These are phyloP conservation scores for Monosporascus sp. DNA, from an alignment of 2,329 filamentous ascomycete genomes.

Conservation along the genomic window DNA sequence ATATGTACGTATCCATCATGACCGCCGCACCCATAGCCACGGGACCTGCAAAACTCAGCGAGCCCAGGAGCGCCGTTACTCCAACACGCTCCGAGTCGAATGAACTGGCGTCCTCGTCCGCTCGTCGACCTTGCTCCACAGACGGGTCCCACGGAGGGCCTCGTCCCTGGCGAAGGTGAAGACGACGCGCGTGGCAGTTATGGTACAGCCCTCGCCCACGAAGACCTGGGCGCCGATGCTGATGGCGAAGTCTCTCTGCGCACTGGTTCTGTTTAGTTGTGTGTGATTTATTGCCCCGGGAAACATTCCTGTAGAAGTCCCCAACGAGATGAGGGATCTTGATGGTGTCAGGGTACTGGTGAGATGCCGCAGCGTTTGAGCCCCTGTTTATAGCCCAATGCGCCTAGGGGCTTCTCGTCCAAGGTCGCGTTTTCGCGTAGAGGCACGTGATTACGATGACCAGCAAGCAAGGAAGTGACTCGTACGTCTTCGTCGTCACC, in stretches of 20 bases:
- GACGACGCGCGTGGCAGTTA: not conserved
- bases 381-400: constrained; percentile 24
- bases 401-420: constrained; percentile 12
- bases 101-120: not conserved
- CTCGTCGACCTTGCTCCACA: not conserved
- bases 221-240: not conserved
- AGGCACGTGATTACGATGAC: not conserved
- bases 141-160: not conserved
- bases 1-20: not conserved
- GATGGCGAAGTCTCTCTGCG: constrained; percentile 23
- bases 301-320: too few relatives aligned
- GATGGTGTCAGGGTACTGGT: not conserved
- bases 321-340: too few relatives aligned
- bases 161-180: not conserved
- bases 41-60: not conserved
- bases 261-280: not conserved
- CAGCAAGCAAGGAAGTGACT: not conserved
- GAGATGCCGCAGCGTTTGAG: constrained; percentile 18
- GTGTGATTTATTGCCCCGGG: not conserved
- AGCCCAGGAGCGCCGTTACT: not conserved
- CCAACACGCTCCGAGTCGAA: not conserved
- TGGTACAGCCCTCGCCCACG: not conserved
- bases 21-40: not conserved
- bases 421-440: not conserved
- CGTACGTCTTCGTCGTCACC: not conserved